Base-by-base conservation (phyloP, 106 monocot species). In the Phalaenopsis equestris region DNA sequence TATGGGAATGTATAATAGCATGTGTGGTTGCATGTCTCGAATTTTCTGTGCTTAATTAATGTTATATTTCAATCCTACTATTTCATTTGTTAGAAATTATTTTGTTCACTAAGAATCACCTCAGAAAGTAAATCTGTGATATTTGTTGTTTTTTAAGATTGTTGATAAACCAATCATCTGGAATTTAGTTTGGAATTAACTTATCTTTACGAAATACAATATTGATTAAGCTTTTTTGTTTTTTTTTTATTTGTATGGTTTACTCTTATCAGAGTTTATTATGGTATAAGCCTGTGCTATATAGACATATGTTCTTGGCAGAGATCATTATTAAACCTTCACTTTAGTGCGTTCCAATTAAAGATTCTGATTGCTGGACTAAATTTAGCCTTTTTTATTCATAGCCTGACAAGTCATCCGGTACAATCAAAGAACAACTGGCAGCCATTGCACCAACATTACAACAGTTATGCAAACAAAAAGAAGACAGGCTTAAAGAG, bases 391-490 rank as follows among this genome's bases (percentile, higher is more conserved):
- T 70, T 1, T 70, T 70, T 8, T 4, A 37, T 70, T 15, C 70
- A 19, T 83, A 97, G 96, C 87, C 94, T 88, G 96, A 97, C 42
- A 93, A 91, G 73, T 85, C 92, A 39, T 86, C 88, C 80, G 86
- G 88, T n/a, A 94, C 96, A 43, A 94, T 97, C 79, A 97, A 97
- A 79, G 96, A 94, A 85, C 96, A 97, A 80, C 79, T 97, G 65
- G 89, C 84, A 55, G 87, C 94, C 77, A 90, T 97, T 48, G 78
- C 96, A 48, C 96, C 96, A 46, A 79, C 77, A 56, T 73, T 97
- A 67, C 91, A 97, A 67, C 84, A 88, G 5, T 79, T 94, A 75
- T 81, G 85, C 74, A 89, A 88, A 77, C 86, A 89, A 82, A 97
- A 92, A 83, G 92, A 97, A 24, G 86, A 90, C 8, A 90, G 96